Base-by-base conservation (phyloP, 2,329 filamentous ascomycete genomes). In the Fusarium drepaniforme region DNA sequence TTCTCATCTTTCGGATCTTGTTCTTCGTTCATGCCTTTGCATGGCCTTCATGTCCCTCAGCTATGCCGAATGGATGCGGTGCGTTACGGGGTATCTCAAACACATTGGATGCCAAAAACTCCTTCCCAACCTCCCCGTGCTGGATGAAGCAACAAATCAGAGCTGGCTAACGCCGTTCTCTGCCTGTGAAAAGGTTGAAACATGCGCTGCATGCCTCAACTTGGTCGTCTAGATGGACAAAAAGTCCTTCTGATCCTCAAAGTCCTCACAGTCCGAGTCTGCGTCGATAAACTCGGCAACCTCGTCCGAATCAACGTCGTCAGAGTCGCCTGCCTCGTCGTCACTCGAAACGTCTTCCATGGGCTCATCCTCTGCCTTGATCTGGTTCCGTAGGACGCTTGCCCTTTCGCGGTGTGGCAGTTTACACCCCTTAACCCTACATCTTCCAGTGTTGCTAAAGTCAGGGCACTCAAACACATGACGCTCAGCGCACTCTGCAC, bases 381-480 rank as follows among this genome's bases (percentile, higher is more conserved):
- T 89, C 90, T 83, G 90, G 82, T 93, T 92, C 80, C 94, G 93
- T 79, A 93, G 88, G 81, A 92, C 87, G 87, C 94, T 95, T 81
- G 95, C 95, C 84, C 94, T 92, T 85, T 97, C 94, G 82, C 96
- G 91, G 85, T 99, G 97, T 70, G 92, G 93, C 65, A 98, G 89
- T 82, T 93, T 93, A 87, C 96, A 98, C 76, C 92, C 92, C 84
- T 92, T 91, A 82, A 90, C 91, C 82, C 91, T 92, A 90, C 97
- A 99, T 73, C 88, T 87, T 79, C 96, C 96, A 71, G 90, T 94
- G 85, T 98, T 97, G 89, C 94, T 94, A 87, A 97, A 98, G 82
- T 97, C 94, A 73, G 97, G 96, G 84, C 97, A 98, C 84, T 98
- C 96, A 84, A 93, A 93, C 68, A 96, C 93, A 86, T 99, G 97